Conservation (phyloP, 129 eudicot species). For the Deinandra increscens region DNA sequence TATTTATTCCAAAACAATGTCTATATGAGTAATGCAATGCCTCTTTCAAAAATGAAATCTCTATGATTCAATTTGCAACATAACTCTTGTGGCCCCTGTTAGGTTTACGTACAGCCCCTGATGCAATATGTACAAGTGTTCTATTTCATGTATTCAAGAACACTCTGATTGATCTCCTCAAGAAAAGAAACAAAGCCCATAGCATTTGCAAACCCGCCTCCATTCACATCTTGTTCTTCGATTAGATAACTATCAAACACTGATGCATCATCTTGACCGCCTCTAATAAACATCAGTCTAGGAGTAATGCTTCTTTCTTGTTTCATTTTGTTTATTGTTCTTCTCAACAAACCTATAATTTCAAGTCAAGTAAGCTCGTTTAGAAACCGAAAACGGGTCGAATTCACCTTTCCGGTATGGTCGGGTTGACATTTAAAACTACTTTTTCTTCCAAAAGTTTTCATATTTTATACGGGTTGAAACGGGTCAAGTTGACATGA, state of each 20-base stretch:
- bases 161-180: conserved; percentile 75
- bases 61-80: not conserved
- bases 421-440: not conserved
- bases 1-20: not conserved
- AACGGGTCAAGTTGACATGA: not conserved
- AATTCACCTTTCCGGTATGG: not conserved
- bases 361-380: not conserved
- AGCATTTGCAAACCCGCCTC: conserved; percentile 73
- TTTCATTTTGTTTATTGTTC: conserved; percentile 76
- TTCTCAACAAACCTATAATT: conserved; percentile 72
- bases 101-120: conserved; percentile 12
- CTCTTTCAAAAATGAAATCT: not conserved
- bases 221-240: conserved; percentile 92
- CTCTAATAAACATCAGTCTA: conserved; percentile 71
- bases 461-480: not conserved
- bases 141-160: conserved; percentile 77
- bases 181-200: conserved; percentile 96
- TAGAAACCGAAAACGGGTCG: not conserved
- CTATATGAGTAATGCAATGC: not conserved
- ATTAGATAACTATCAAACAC: conserved; percentile 77
- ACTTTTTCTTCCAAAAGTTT: not conserved
- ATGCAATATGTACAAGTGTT: conserved; percentile 27
- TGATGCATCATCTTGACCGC: conserved; percentile 87
- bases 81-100: conserved; percentile 10
- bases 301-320: conserved; percentile 96